Evolutionary conservation across 169 alveolate species (phyloP), one percentile per base, ranked within the genome.

Genomic region (Plasmodium adleri): DNA sequence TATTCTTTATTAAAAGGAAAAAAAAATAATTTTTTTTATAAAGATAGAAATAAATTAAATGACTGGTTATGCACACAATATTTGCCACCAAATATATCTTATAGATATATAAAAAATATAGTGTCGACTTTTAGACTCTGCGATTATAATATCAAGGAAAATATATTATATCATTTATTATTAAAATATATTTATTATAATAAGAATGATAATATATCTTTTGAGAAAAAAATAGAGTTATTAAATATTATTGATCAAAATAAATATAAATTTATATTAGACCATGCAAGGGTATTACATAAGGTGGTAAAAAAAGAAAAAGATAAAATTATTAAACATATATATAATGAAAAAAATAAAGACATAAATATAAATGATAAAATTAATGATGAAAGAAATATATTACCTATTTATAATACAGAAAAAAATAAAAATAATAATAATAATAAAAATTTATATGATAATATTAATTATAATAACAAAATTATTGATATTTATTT

Each of bases 91-190:
- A 56, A n/a, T 17, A 1, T 54, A 13, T 70, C 92, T 0, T 56
- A 22, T 22, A 26, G 66, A 24, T 71, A 62, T 49, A 49, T 86
- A 86, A 71, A 73, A 26, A 60, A 15, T 22, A n/a, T 71, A 15
- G 45, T 86, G 15, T 45, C 60, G 7, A 28, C 15, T 10, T 86
- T 86, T 45, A 47, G 67, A 6, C 20, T 52, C 8, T 7, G 12
- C 20, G 92, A 86, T 86, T 64, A 39, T 0, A 63, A 62, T n/a
- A 64, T 86, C n/a, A 86, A 86, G 26, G 92, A 86, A 72, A 86
- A 70, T 22, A 39, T 86, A 24, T 43, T 86, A 20, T 86, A 71
- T 72, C 92, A 86, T 74, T 15, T 66, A 1, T 59, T 5, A 3
- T 50, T 86, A 50, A 86, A 54, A 43, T 86, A 26, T 24, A 32